Percentiles rank a stretch among this genome's conserved stretches.
Evolutionary conservation across 306 rosid genomes (phyloP).

Genomic region (Dalbergia cultrata): DNA sequence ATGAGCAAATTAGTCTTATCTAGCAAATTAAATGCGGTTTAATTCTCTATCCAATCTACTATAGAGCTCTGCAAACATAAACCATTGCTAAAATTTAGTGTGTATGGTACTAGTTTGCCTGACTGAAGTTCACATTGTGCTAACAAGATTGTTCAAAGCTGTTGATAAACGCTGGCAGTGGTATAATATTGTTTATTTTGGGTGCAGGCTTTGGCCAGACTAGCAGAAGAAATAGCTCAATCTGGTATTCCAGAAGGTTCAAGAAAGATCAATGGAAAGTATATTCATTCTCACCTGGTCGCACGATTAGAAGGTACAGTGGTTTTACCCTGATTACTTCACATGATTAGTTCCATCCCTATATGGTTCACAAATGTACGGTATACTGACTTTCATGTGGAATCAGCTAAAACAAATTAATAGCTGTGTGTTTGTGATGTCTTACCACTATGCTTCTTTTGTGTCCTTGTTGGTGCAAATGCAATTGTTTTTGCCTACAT

Average conservation of each 20-base stretch:
- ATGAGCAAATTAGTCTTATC: slow-evolving; percentile 19
- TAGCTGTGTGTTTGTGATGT: background rate
- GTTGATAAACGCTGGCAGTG: slow-evolving; percentile 32
- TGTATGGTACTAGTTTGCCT: slow-evolving; percentile 2
- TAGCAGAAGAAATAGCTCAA: slow-evolving; percentile 86
- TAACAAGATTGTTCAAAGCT: slow-evolving; percentile 13
- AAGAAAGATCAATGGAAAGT: slow-evolving; percentile 95
- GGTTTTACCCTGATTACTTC: slow-evolving; percentile 28
- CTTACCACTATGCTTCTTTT: slow-evolving; percentile 36
- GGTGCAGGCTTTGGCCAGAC: slow-evolving; percentile 72
- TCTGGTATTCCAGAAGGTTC: slow-evolving; percentile 74
- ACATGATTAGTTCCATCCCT: slow-evolving; percentile 3
- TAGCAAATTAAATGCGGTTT: slow-evolving; percentile 6
- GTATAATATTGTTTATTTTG: slow-evolving; percentile 38
- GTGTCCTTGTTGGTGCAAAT: slow-evolving; percentile 40
- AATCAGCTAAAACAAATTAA: slow-evolving; percentile 25
- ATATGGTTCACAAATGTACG: slow-evolving; percentile 22
- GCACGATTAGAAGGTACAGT: slow-evolving; percentile 77
- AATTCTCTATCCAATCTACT: slow-evolving; percentile 15
- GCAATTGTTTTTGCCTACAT: slow-evolving; percentile 39
- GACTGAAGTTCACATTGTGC: background rate
- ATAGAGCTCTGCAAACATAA: slow-evolving; percentile 11
- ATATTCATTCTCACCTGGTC: slow-evolving; percentile 89
- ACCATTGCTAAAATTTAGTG: slow-evolving; percentile 22
- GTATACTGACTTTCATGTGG: slow-evolving; percentile 9